Conservation (phyloP, 345 rosid species). For the Camelina hispida region DNA sequence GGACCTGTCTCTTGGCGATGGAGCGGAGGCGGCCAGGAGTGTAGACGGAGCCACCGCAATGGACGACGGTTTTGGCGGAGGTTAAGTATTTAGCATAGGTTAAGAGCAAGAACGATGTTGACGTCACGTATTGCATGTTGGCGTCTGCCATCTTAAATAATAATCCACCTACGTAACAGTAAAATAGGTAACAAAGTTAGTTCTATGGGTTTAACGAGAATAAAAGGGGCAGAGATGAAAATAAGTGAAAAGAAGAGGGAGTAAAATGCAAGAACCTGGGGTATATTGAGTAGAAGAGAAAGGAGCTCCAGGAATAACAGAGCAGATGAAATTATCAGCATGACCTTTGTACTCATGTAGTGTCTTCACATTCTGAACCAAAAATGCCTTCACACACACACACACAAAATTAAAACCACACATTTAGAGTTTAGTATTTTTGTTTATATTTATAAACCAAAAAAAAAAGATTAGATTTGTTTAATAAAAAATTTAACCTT, state of each 20-base stretch:
- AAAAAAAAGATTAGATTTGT: background rate
- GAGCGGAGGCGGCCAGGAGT: conserved; percentile 54
- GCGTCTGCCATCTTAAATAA: conserved; percentile 59
- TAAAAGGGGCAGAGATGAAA: background rate
- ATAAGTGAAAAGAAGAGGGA: conserved; percentile 23
- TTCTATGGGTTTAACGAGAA: no score
- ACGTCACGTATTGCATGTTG: conserved; percentile 69
- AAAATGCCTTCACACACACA: conserved; percentile 55
- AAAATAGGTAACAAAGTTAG: background rate
- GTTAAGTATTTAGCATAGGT: conserved; percentile 62
- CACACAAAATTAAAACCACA: background rate
- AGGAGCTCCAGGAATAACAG: conserved; percentile 85
- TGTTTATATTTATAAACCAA: background rate
- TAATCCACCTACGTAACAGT: conserved; percentile 62
- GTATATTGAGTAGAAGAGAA: conserved; percentile 81
- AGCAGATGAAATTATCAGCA: conserved; percentile 95
- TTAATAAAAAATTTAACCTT: conserved; percentile 56
- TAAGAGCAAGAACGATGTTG: conserved; percentile 60
- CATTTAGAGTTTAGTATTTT: background rate
- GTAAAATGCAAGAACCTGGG: conserved; percentile 59
- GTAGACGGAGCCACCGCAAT: conserved; percentile 56
- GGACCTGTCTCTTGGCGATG: conserved; percentile 58
- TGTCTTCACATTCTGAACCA: conserved; percentile 74
- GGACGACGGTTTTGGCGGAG: conserved; percentile 49
- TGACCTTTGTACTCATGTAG: conserved; percentile 94